Evolutionary conservation across 164 flowering plant genomes (phyloP).

Genomic region (Umbellularia californica): DNA sequence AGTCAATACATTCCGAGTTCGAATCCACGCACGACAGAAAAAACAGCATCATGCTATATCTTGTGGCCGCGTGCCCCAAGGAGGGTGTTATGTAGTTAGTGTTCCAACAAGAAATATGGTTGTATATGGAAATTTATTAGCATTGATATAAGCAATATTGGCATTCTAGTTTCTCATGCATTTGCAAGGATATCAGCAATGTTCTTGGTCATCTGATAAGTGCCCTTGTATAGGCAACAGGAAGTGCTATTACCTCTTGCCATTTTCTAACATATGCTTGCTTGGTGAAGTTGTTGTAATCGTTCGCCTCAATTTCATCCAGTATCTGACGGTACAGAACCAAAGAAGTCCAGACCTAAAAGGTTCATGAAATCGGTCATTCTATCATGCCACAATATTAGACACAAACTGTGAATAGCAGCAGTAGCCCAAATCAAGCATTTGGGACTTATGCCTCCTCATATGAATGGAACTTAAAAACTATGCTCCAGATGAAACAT

Average conservation of each 20-base stretch:
- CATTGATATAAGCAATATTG: no score
- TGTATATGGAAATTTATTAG: no score
- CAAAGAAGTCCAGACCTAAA: slow-evolving; percentile 83
- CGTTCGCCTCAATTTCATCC: slow-evolving; percentile 84
- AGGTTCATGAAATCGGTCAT: background rate
- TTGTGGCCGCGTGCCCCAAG: no score
- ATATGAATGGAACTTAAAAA: no score
- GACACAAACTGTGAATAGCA: background rate
- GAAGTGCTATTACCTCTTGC: slow-evolving; percentile 59
- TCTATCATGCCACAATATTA: background rate
- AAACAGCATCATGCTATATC: no score
- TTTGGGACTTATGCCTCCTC: no score
- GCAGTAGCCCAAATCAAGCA: background rate
- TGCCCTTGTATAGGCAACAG: slow-evolving; percentile 60
- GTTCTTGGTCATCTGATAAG: slow-evolving; percentile 33
- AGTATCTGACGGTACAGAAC: slow-evolving; percentile 66
- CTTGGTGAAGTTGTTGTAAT: slow-evolving; percentile 75
- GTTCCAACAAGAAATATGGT: no score
- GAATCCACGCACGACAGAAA: no score
- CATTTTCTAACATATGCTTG: slow-evolving; percentile 82
- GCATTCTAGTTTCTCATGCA: slow-evolving; percentile 3
- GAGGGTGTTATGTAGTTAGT: no score
- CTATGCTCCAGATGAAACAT: background rate
- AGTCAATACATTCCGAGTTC: no score
- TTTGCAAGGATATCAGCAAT: slow-evolving; percentile 18